A percentile compares a stretch with the other conserved stretches of the same genome.
Evolutionary conservation across 352 stramenopile species (phyloP).

Genomic region (Phytophthora pinifolia): DNA sequence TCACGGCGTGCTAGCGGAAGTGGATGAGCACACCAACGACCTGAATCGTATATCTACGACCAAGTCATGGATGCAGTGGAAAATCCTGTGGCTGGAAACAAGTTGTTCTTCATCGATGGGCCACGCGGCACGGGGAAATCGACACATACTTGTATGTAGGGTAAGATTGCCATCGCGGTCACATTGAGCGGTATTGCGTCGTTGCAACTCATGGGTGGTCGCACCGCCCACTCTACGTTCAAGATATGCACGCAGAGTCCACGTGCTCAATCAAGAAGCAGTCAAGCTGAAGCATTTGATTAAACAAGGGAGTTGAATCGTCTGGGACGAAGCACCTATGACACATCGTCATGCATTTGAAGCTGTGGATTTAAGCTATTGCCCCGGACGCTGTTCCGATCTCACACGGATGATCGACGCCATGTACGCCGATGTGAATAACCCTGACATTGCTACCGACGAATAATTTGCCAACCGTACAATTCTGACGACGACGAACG

Average conservation of each 20-base stretch:
- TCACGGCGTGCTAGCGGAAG: neutral
- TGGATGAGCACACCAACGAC: neutral
- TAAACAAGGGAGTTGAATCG: neutral
- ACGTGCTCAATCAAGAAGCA: constrained; percentile 23
- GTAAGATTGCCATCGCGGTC: no score
- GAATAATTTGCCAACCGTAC: neutral
- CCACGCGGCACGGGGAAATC: constrained; percentile 35
- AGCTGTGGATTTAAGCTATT: constrained; percentile 18
- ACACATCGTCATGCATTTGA: constrained; percentile 17
- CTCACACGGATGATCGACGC: no score
- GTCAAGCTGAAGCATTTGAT: no score
- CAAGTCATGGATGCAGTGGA: constrained; percentile 6
- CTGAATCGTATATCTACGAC: constrained; percentile 19
- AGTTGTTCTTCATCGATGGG: constrained; percentile 33
- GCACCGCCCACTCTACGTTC: constrained; percentile 38
- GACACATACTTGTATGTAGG: constrained; percentile 4
- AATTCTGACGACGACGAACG: neutral
- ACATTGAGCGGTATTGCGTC: no score
- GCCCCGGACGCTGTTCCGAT: no score
- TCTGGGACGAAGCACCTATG: no score
- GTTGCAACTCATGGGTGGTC: constrained; percentile 25
- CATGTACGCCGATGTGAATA: no score
- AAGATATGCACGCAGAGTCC: constrained; percentile 15
- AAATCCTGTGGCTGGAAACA: neutral
- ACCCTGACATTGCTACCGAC: no score